Percentiles rank a stretch among this genome's conserved stretches.
Evolutionary conservation across 2,329 filamentous ascomycete genomes (phyloP).

Genomic region (Escovopsis sp.): DNA sequence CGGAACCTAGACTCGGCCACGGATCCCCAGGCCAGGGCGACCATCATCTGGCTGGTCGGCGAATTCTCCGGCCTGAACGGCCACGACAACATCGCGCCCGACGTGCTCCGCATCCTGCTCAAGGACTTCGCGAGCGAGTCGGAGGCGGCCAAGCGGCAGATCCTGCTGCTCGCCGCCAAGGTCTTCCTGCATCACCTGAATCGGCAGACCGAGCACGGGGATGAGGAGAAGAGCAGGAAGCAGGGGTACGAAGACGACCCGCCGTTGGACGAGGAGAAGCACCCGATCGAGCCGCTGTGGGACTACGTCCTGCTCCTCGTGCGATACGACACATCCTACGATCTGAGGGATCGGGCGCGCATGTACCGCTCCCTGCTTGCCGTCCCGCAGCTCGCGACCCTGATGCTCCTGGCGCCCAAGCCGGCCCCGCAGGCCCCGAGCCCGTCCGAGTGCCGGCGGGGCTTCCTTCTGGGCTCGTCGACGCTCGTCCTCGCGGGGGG

Average conservation of each 20-base stretch:
- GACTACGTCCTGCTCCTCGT: constrained; percentile 71
- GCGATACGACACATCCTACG: constrained; percentile 88
- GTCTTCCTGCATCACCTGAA: constrained; percentile 86
- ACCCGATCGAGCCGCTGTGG: constrained; percentile 67
- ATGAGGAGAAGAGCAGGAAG: constrained; percentile 16
- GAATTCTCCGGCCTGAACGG: constrained; percentile 73
- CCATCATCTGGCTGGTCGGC: constrained; percentile 93
- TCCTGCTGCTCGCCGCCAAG: constrained; percentile 85
- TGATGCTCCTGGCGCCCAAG: constrained; percentile 87
- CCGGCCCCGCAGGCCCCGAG: constrained; percentile 82
- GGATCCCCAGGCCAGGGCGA: constrained; percentile 77
- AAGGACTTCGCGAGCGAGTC: constrained; percentile 74
- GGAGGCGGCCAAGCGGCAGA: constrained; percentile 78
- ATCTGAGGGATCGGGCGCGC: constrained; percentile 79
- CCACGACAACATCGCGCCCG: constrained; percentile 80
- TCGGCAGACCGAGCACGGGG: constrained; percentile 30
- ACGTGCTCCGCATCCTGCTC: constrained; percentile 75
- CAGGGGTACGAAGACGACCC: constrained; percentile 18
- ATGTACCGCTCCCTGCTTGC: constrained; percentile 75
- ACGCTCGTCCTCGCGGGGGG: constrained; percentile 72
- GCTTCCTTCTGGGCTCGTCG: constrained; percentile 66
- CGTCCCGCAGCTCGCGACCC: constrained; percentile 71
- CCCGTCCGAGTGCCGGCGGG: constrained; percentile 69
- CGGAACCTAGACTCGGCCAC: constrained; percentile 82
- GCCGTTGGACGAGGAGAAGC: constrained; percentile 22